Conservation (phyloP, 768 basidiomycete genomes). For the Suillus placidus region DNA sequence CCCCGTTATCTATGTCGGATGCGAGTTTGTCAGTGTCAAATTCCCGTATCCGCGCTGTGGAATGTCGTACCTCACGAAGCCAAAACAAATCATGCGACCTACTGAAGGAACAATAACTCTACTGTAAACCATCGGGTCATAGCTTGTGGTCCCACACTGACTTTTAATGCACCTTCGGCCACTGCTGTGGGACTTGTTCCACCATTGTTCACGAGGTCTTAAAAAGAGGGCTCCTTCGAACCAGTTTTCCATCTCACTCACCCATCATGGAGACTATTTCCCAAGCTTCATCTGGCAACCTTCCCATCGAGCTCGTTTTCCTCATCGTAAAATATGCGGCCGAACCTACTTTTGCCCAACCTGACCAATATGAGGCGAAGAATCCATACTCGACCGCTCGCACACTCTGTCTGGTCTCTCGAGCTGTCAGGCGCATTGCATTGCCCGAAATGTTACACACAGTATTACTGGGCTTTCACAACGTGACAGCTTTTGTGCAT, state of each 20-base stretch:
- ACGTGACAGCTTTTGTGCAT: conserved; percentile 30
- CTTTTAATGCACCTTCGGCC: neutral
- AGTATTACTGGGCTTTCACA: conserved; percentile 30
- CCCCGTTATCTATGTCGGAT: neutral
- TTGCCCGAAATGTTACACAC: conserved; percentile 45
- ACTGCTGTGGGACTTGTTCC: neutral
- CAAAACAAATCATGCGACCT: neutral
- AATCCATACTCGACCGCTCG: conserved; percentile 28
- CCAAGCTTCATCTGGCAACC: conserved; percentile 24
- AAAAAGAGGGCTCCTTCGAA: neutral
- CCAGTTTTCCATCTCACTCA: neutral
- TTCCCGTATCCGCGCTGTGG: neutral
- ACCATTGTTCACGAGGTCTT: neutral
- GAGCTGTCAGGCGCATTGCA: conserved; percentile 30
- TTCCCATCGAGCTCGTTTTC: conserved; percentile 37
- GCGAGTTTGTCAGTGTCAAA: neutral
- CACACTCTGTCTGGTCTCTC: conserved; percentile 40
- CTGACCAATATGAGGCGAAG: conserved; percentile 14
- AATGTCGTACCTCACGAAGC: neutral
- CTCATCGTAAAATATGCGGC: conserved; percentile 20
- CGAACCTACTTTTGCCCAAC: conserved; percentile 32
- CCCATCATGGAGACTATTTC: neutral
- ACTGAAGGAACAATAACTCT: neutral
- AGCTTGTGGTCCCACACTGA: conserved; percentile 8
- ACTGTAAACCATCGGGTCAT: neutral